Conservation (phyloP, 805 yeast genomes). For the Pichia insulana region DNA sequence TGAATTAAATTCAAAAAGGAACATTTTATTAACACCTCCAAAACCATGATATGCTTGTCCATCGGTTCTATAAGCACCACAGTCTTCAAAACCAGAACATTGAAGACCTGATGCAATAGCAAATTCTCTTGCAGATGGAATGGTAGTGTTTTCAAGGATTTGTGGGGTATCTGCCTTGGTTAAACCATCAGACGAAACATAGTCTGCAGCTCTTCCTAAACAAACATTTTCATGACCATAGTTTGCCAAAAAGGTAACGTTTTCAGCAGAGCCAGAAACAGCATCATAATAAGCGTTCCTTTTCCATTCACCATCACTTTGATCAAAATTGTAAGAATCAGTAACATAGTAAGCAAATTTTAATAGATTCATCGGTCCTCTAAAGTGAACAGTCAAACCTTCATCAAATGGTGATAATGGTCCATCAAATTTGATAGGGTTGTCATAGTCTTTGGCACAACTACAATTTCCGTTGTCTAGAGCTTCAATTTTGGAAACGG, state of each 20-base stretch:
- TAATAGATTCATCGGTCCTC: conserved; percentile 61
- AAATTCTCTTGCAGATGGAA: conserved; percentile 52
- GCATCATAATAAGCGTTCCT: conserved; percentile 56
- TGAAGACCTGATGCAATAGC: conserved; percentile 48
- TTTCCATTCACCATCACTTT: conserved; percentile 41
- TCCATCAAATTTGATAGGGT: conserved; percentile 39
- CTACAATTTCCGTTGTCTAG: conserved; percentile 37
- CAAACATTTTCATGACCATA: conserved; percentile 56
- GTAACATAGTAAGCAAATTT: conserved; percentile 57
- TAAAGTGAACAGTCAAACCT: conserved; percentile 66
- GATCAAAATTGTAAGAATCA: conserved; percentile 30
- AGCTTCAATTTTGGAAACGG: conserved; percentile 37
- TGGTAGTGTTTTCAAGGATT: conserved; percentile 37
- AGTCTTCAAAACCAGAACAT: conserved; percentile 56
- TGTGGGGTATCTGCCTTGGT: conserved; percentile 38
- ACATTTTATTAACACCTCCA: conserved; percentile 60
- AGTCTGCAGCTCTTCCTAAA: conserved; percentile 60
- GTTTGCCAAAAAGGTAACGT: conserved; percentile 58
- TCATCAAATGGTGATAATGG: conserved; percentile 56
- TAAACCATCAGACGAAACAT: conserved; percentile 50
- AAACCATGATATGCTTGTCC: conserved; percentile 71
- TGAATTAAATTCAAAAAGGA: conserved; percentile 60
- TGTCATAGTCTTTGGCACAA: conserved; percentile 33
- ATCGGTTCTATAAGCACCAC: conserved; percentile 71
- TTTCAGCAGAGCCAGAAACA: conserved; percentile 38